Percentiles rank a stretch among this genome's conserved stretches.
phyloP scores from a whole-genome alignment of 192 early-diverging fungal species.

The Gonapodya sp. region DNA sequence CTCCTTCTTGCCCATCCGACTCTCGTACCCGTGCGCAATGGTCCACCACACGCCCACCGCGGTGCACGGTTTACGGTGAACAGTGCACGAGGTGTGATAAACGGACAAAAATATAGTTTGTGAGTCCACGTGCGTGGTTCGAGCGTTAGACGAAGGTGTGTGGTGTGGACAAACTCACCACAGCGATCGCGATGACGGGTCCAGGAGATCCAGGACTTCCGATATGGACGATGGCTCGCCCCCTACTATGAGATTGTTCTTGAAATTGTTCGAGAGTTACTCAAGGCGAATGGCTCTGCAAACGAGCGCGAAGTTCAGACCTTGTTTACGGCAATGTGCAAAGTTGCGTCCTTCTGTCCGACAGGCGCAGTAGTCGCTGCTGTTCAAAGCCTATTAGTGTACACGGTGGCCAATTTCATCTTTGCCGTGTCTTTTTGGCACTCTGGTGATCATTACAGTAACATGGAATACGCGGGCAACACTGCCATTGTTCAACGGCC shows the following conservation, averaged over 20 bases:
- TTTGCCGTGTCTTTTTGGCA: not conserved
- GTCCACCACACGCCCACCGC: not conserved
- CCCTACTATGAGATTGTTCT: not conserved
- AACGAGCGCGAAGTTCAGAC: not conserved
- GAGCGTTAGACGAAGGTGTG: too few species aligned
- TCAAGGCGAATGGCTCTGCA: not conserved
- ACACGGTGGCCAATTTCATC: not conserved
- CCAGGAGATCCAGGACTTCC: not conserved
- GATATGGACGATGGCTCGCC: not conserved
- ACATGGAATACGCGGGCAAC: not conserved
- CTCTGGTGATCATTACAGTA: not conserved
- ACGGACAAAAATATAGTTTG: too few species aligned
- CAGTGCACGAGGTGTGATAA: too few species aligned
- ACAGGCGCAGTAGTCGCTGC: not conserved
- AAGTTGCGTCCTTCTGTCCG: not conserved
- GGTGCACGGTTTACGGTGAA: too few species aligned
- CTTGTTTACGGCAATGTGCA: not conserved
- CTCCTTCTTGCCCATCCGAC: not conserved
- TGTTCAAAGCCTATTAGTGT: not conserved
- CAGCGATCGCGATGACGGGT: not conserved
- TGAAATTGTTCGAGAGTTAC: not conserved
- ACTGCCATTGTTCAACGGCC: not conserved
- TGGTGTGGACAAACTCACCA: too few species aligned
- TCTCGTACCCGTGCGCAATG: not conserved
- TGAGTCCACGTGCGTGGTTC: too few species aligned